These are phyloP conservation scores for Spatholobus suberectus DNA, from an alignment of 306 rosid genomes.

Conservation along the genomic window DNA sequence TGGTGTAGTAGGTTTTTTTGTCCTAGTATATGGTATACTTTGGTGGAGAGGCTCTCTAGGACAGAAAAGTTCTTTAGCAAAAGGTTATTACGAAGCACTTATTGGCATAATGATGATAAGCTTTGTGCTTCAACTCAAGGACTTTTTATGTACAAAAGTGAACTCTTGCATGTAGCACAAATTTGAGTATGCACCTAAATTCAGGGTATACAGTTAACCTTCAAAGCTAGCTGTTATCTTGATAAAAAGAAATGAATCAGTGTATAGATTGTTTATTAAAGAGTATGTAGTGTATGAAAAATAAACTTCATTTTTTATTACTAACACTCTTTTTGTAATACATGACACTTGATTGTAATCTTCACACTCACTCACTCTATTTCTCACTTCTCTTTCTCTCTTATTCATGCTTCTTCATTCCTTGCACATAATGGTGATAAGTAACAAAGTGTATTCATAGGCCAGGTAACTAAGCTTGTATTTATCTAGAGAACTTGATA, in stretches of 20 bases:
- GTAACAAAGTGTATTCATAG: neutral
- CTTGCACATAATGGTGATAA: neutral
- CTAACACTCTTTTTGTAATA: neutral
- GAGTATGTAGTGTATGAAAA: neutral
- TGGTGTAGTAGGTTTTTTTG: conserved; percentile 40
- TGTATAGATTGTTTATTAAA: neutral
- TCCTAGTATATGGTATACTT: conserved; percentile 36
- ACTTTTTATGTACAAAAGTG: neutral
- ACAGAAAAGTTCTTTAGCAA: conserved; percentile 31
- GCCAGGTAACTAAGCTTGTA: neutral
- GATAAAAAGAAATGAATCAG: neutral
- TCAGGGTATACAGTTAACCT: neutral
- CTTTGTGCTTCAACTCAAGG: neutral
- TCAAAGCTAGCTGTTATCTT: neutral
- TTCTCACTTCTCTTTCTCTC: neutral
- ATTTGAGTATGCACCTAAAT: neutral
- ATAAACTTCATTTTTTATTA: neutral
- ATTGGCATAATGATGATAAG: neutral
- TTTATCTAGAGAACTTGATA: neutral
- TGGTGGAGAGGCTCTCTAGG: conserved; percentile 50
- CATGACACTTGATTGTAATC: neutral
- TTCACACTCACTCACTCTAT: neutral
- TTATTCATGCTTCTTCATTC: neutral
- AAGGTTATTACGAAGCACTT: conserved; percentile 35
- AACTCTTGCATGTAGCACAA: neutral